Evolutionary conservation across 768 basidiomycete species (phyloP).

Genomic region (Leccinellum rugosiceps): DNA sequence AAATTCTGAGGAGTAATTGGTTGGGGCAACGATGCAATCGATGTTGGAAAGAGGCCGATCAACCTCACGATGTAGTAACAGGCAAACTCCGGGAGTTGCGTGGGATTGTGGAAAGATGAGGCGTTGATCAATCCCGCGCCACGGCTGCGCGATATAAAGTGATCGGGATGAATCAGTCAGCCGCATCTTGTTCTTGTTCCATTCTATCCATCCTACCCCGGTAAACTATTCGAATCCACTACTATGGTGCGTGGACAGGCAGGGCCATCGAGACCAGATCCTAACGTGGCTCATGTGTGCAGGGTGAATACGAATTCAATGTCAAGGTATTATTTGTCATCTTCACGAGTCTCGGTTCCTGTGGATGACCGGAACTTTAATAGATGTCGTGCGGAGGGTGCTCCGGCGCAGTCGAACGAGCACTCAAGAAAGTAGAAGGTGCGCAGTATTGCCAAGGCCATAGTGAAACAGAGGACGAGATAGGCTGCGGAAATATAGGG

Average conservation of each 20-base stretch:
- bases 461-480: neutral
- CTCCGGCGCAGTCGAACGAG: conserved; percentile 77
- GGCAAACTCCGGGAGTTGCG: neutral
- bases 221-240: neutral
- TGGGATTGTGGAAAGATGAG: no score
- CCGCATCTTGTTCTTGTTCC: neutral
- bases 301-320: conserved; percentile 63
- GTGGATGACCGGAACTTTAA: neutral
- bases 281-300: conserved; percentile 3
- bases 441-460: neutral
- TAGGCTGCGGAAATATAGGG: neutral
- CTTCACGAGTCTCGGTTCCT: neutral
- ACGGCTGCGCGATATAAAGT: neutral
- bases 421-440: conserved; percentile 60
- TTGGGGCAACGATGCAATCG: no score
- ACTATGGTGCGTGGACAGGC: conserved; percentile 20
- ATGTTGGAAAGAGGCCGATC: no score
- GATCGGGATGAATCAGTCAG: neutral
- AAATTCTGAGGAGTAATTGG: no score
- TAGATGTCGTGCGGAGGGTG: conserved; percentile 90
- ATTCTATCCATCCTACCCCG: neutral
- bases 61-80: no score
- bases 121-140: no score
- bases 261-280: neutral
- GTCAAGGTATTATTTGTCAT: conserved; percentile 62